These are phyloP conservation scores for Delonix regia DNA, from an alignment of 306 rosid species.

Conservation along the genomic window DNA sequence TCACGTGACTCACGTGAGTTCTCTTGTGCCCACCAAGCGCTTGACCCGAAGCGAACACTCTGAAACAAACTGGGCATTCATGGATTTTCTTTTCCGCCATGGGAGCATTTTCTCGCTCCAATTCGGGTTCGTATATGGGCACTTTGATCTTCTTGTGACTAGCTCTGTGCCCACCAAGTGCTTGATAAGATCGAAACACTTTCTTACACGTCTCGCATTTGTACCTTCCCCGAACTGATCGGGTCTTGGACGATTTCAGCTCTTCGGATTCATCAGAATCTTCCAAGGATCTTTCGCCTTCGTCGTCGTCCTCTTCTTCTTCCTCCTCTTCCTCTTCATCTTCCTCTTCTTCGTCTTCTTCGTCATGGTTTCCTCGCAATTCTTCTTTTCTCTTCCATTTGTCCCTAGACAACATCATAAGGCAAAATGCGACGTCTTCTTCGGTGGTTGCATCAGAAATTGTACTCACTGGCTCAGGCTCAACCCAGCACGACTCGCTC, in stretches of 20 bases:
- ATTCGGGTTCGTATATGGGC: constrained; percentile 26
- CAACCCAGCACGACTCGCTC: constrained; percentile 53
- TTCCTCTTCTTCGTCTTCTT: background rate
- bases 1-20: constrained; percentile 81
- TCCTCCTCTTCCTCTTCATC: constrained; percentile 59
- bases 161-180: constrained; percentile 93
- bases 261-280: constrained; percentile 65
- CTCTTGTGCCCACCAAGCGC: constrained; percentile 98
- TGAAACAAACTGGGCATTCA: constrained; percentile 81
- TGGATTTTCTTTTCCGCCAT: constrained; percentile 61
- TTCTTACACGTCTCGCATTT: constrained; percentile 91
- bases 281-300: constrained; percentile 46
- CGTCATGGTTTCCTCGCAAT: background rate
- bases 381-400: constrained; percentile 56
- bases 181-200: constrained; percentile 85
- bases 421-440: constrained; percentile 81
- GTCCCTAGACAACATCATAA: constrained; percentile 88
- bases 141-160: constrained; percentile 82
- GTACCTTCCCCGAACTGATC: constrained; percentile 58
- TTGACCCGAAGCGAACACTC: constrained; percentile 91
- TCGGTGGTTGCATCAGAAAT: constrained; percentile 76
- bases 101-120: constrained; percentile 33
- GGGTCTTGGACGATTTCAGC: constrained; percentile 43
- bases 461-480: constrained; percentile 70
- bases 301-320: constrained; percentile 47